These are phyloP conservation scores for Pythium coloratum DNA, from an alignment of 352 stramenopile species.

Conservation along the genomic window DNA sequence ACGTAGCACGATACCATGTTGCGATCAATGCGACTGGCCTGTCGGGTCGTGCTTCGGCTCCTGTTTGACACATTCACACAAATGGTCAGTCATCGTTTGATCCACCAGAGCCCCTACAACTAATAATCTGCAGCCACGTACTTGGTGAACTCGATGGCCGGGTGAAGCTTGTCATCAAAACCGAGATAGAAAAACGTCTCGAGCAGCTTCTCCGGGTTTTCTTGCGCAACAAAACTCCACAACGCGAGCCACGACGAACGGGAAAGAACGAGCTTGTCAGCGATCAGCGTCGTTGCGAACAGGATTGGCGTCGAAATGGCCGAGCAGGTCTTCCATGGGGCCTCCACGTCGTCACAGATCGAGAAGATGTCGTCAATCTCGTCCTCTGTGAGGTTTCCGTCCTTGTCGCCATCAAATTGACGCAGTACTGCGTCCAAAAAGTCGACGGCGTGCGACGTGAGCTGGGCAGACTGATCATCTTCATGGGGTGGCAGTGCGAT, in stretches of 20 bases:
- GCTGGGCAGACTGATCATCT: conserved; percentile 74
- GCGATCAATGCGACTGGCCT: conserved; percentile 57
- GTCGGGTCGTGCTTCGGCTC: conserved; percentile 54
- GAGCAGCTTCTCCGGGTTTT: conserved; percentile 72
- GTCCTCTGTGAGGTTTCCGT: conserved; percentile 63
- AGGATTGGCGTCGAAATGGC: conserved; percentile 53
- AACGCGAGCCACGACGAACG: conserved; percentile 65
- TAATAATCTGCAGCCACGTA: background rate
- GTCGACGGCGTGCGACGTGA: conserved; percentile 61
- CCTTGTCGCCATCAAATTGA: conserved; percentile 85
- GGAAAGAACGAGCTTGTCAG: conserved; percentile 53
- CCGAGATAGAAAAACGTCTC: conserved; percentile 82
- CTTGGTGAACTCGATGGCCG: conserved; percentile 68
- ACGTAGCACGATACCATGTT: conserved; percentile 77
- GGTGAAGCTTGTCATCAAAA: conserved; percentile 73
- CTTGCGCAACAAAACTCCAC: conserved; percentile 73
- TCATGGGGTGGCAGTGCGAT: conserved; percentile 56
- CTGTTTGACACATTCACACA: conserved; percentile 18
- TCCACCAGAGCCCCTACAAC: too few relatives aligned
- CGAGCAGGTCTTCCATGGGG: conserved; percentile 71
- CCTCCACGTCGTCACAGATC: conserved; percentile 70
- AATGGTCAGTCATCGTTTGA: too few relatives aligned
- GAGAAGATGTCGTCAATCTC: conserved; percentile 82
- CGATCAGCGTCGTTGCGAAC: conserved; percentile 53
- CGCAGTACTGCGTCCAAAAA: conserved; percentile 78